Evolutionary conservation across 2,329 filamentous ascomycete species (phyloP).

Genomic region (Microsporum canis): DNA sequence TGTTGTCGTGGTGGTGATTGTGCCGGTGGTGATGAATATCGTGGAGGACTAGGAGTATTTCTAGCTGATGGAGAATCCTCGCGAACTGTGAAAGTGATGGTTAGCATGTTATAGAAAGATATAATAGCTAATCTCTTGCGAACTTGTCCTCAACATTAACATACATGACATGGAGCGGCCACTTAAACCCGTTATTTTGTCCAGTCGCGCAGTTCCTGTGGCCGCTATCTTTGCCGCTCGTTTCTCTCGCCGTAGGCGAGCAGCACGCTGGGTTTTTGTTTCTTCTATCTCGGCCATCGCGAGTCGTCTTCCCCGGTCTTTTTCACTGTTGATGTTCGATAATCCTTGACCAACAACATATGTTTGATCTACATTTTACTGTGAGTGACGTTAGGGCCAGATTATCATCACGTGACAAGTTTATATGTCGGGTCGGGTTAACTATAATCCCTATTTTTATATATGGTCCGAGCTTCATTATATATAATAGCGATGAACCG

Average conservation of each 20-base stretch:
- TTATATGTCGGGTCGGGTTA: background rate
- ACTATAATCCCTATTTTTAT: background rate
- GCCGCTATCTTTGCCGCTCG: slow-evolving; percentile 51
- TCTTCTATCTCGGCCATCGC: slow-evolving; percentile 23
- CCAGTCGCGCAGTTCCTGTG: slow-evolving; percentile 47
- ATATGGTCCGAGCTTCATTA: background rate
- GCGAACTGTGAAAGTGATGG: slow-evolving; percentile 13
- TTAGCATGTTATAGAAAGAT: background rate
- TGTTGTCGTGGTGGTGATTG: background rate
- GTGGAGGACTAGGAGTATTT: slow-evolving; percentile 10
- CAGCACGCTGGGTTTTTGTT: slow-evolving; percentile 40
- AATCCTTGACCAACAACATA: background rate
- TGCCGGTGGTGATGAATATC: background rate
- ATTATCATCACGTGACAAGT: background rate
- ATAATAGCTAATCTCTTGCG: background rate
- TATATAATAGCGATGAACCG: background rate
- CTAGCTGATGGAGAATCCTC: slow-evolving; percentile 16
- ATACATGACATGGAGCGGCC: slow-evolving; percentile 36
- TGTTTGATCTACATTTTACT: background rate
- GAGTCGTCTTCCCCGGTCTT: background rate
- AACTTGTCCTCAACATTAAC: background rate
- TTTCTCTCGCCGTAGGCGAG: slow-evolving; percentile 51
- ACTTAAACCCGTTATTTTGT: slow-evolving; percentile 51
- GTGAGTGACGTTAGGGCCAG: background rate
- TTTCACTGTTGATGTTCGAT: background rate